Base-by-base conservation (phyloP, 768 basidiomycete species). In the Polyporus arcularius region DNA sequence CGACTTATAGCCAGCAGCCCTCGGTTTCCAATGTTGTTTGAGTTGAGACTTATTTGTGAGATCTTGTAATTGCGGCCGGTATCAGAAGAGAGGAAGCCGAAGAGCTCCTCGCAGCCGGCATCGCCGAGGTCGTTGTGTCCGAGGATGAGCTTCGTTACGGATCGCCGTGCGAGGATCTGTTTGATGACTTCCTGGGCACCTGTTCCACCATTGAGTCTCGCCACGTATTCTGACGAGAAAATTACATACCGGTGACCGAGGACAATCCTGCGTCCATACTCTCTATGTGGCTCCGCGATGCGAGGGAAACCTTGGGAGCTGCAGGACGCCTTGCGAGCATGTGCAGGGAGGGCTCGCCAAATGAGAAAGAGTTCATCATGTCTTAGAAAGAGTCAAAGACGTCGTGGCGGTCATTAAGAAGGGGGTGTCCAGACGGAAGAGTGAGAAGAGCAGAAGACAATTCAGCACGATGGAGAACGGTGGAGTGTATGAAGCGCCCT, bases 121-220 rank as follows among this genome's bases (percentile, higher is more conserved):
- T 87, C 83, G 9, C 81, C 80, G 9, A 89, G 77, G 21, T 74
- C 66, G 67, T 87, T 89, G 56, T 84, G 76, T 7, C 83, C 82
- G 26, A 88, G 70, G 46, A 82, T 73, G 30, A 89, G 75, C 66
- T 82, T 82, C 21, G 80, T 79, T 32, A 89, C 81, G 11, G 70
- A 60, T 18, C 73, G 74, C n/a, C 81, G 81, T 21, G 75, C 72
- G 4, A 72, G 75, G 49, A 88, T 81, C 56, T 75, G 65, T 15
- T 70, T 66, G 39, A 86, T 82, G 21, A 88, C 76, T 45, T 75
- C 70, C 55, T 78, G 75, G 0, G 84, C 84, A 59, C 84, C 87
- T 86, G 60, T 40, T 60, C 10, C 43, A 21, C 18, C 26, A 15
- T 26, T 14, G 28, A 40, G 40, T 5, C 30, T 15, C 7, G 16